A percentile compares a stretch with the other conserved stretches of the same genome.
Evolutionary conservation across 169 alveolate genomes (phyloP).

Genomic region (Theileria orientalis): DNA sequence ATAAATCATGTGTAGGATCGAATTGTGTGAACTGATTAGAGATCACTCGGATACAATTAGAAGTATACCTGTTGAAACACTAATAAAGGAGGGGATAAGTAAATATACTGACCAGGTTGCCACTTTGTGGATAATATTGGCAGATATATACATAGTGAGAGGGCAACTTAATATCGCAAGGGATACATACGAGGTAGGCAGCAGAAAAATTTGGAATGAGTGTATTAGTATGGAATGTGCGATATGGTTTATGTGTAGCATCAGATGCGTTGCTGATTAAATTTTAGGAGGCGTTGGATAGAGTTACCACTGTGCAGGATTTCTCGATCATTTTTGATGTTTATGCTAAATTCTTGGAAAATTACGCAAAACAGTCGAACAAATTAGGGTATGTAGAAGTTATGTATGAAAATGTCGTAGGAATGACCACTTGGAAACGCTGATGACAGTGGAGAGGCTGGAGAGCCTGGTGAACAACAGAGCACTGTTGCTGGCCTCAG

Average conservation of each 20-base stretch:
- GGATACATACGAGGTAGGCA: conserved; percentile 73
- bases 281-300: conserved; percentile 81
- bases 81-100: conserved; percentile 82
- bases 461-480: conserved; percentile 77
- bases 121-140: conserved; percentile 83
- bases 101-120: conserved; percentile 87
- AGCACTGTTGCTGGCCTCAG: conserved; percentile 75
- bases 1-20: conserved; percentile 31
- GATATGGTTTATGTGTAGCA: too few species aligned
- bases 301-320: conserved; percentile 85
- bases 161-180: conserved; percentile 83
- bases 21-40: conserved; percentile 82
- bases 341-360: conserved; percentile 83
- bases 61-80: conserved; percentile 68
- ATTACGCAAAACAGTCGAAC: conserved; percentile 70
- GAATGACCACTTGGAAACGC: conserved; percentile 60
- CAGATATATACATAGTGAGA: conserved; percentile 79
- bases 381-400: conserved; percentile 11
- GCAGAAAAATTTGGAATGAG: too few species aligned
- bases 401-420: background rate
- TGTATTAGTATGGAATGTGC: too few species aligned
- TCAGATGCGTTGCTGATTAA: background rate
- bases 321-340: conserved; percentile 85
- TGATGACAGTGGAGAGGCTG: conserved; percentile 66
- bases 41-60: conserved; percentile 71